Evolutionary conservation across 2,329 filamentous ascomycete genomes (phyloP).

Genomic region (Mollisia scopiformis): DNA sequence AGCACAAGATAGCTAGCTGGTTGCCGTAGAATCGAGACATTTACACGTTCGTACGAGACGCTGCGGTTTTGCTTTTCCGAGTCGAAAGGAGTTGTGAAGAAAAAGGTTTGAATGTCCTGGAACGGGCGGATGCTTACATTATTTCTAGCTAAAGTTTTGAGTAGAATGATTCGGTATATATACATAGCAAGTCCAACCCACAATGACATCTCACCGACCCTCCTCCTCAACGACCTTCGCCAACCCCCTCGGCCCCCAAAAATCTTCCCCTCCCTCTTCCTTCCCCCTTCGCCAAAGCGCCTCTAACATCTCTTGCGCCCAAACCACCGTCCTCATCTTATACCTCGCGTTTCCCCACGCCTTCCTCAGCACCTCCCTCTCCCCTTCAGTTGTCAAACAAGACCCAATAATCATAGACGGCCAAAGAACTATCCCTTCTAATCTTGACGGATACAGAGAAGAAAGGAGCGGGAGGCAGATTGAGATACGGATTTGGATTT

Average conservation of each 20-base stretch:
- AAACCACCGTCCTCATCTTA: constrained; percentile 1
- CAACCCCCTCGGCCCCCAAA: not conserved
- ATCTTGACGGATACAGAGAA: constrained; percentile 4
- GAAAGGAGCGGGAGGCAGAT: not conserved
- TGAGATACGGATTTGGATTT: constrained; percentile 9
- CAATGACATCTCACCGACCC: no score
- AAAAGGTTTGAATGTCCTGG: no score
- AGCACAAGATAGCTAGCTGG: no score
- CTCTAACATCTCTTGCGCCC: constrained; percentile 6
- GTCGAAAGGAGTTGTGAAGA: no score
- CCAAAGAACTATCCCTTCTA: constrained; percentile 9
- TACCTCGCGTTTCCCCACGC: constrained; percentile 1
- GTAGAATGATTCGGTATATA: no score
- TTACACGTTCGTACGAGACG: no score
- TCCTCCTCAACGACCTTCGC: not conserved
- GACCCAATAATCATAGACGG: constrained; percentile 6
- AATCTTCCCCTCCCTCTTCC: not conserved
- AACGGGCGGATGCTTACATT: no score
- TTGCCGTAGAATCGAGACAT: no score
- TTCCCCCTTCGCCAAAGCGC: not conserved
- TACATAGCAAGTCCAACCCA: no score
- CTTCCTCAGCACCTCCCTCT: not conserved
- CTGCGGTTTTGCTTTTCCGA: no score
- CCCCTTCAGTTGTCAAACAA: constrained; percentile 2
- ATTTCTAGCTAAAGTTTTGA: no score